phyloP scores from a whole-genome alignment of 116 monocot genomes.

The Phalaenopsis hybrid region DNA sequence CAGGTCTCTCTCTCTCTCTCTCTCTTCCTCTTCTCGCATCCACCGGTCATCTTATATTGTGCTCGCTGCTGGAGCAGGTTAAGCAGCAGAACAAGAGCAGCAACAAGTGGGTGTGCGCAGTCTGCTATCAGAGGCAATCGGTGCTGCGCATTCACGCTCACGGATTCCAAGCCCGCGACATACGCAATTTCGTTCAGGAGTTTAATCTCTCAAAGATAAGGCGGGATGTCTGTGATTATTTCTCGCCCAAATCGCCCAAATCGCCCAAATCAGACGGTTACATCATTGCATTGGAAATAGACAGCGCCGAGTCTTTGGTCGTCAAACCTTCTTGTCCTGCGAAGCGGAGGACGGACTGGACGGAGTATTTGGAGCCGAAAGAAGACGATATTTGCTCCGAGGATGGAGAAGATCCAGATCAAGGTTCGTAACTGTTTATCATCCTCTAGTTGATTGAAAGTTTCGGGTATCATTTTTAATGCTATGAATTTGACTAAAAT shows the following conservation, averaged over 20 bases:
- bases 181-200: constrained; percentile 67
- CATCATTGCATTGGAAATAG: neutral
- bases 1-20: constrained; percentile 35
- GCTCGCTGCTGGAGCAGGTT: constrained; percentile 34
- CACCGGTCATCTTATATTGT: neutral
- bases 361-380: constrained; percentile 9
- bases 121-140: constrained; percentile 85
- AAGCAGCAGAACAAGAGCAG: constrained; percentile 80
- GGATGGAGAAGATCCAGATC: neutral
- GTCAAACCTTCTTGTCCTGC: neutral
- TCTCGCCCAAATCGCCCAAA: neutral
- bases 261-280: neutral
- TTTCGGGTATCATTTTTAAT: neutral
- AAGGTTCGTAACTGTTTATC: neutral
- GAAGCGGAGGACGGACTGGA: constrained; percentile 12
- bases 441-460: neutral
- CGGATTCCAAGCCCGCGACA: constrained; percentile 50
- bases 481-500: neutral
- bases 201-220: constrained; percentile 34
- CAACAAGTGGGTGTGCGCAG: constrained; percentile 82
- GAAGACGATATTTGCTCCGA: neutral
- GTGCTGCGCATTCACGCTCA: constrained; percentile 57
- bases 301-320: neutral
- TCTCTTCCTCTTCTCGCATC: neutral
- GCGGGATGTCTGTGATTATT: constrained; percentile 18